Evolutionary conservation across 805 yeast species (phyloP).

Genomic region (Starmera dryadoides): DNA sequence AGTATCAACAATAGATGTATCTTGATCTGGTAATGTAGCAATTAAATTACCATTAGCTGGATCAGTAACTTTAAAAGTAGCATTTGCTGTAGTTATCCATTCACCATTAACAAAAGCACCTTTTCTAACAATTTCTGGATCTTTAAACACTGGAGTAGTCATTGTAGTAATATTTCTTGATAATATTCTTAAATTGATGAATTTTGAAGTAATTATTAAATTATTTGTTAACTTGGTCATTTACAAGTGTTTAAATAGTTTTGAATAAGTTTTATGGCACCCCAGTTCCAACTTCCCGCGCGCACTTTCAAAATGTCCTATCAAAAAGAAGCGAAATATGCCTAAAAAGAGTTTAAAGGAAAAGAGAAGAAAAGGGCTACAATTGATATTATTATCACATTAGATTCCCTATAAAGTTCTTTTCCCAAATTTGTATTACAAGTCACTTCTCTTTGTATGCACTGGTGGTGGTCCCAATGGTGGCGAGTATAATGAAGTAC

Average conservation of each 20-base stretch:
- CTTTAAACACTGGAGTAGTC: conserved; percentile 28
- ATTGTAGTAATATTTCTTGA: neutral
- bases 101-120: conserved; percentile 66
- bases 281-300: too few species aligned
- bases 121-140: conserved; percentile 46
- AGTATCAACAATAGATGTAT: conserved; percentile 49
- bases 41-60: conserved; percentile 64
- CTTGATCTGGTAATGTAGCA: conserved; percentile 56
- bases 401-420: too few species aligned
- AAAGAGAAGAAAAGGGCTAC: too few species aligned
- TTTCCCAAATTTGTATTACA: too few species aligned
- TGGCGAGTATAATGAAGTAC: neutral
- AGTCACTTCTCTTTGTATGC: conserved; percentile 1
- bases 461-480: neutral
- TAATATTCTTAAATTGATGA: neutral
- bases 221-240: neutral
- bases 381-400: too few species aligned
- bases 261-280: too few species aligned
- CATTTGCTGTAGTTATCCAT: conserved; percentile 46
- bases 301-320: too few species aligned
- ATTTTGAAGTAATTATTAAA: neutral
- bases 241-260: neutral
- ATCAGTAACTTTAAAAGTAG: conserved; percentile 58
- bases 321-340: too few species aligned
- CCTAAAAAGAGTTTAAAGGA: too few species aligned